Conservation (phyloP, 2,329 filamentous ascomycete species). For the Venturia effusa region DNA sequence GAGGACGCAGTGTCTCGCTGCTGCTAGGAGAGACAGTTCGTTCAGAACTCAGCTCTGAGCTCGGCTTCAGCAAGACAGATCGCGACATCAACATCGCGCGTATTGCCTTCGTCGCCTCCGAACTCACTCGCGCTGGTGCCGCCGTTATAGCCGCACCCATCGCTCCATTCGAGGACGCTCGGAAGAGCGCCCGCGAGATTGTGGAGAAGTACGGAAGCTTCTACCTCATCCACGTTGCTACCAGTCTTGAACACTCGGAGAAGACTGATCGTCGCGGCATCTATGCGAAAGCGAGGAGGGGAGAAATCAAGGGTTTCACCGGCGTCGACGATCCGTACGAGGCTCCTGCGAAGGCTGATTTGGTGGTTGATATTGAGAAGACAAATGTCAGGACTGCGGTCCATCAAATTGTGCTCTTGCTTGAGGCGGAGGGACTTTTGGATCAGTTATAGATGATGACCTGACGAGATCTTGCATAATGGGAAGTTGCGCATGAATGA, state of each 20-base stretch:
- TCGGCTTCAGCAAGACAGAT: conserved; percentile 89
- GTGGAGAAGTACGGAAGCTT: conserved; percentile 84
- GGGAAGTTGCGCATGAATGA: neutral
- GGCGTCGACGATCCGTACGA: conserved; percentile 98
- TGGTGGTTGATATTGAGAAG: conserved; percentile 76
- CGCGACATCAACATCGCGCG: conserved; percentile 90
- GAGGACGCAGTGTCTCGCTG: conserved; percentile 86
- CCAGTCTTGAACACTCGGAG: conserved; percentile 83
- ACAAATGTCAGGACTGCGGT: conserved; percentile 86
- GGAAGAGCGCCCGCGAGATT: conserved; percentile 68
- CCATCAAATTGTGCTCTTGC: conserved; percentile 87
- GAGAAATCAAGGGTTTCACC: conserved; percentile 96
- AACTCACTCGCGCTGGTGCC: conserved; percentile 84
- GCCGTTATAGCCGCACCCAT: conserved; percentile 96
- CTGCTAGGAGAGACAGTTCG: conserved; percentile 94
- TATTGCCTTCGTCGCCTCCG: conserved; percentile 90
- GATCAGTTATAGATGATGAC: conserved; percentile 44
- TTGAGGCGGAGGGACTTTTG: conserved; percentile 81
- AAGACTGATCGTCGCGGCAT: conserved; percentile 89
- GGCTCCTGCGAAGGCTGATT: conserved; percentile 65
- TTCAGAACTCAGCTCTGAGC: conserved; percentile 82
- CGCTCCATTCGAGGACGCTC: conserved; percentile 75
- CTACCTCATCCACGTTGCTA: conserved; percentile 91
- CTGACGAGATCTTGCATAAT: neutral
- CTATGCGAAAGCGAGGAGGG: conserved; percentile 71